Percentiles rank a stretch among this genome's conserved stretches.
Conservation (phyloP, 257 asterid genomes). For the Linaria vulgaris region DNA sequence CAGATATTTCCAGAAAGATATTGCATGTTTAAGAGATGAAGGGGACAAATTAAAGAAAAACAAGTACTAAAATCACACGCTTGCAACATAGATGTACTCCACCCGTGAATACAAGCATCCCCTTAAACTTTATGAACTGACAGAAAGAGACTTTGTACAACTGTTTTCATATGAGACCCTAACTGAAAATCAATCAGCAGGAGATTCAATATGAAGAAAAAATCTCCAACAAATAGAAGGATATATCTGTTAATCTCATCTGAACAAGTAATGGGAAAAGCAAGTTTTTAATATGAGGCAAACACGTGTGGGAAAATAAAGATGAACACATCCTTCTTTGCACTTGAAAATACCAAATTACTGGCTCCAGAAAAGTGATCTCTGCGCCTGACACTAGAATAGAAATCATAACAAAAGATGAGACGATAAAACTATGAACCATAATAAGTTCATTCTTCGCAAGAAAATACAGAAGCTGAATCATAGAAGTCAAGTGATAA, state of each 20-base stretch:
- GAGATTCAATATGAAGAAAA: not conserved
- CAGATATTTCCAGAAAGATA: not conserved
- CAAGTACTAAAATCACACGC: not conserved
- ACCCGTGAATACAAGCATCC: not conserved
- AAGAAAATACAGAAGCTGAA: too few species aligned
- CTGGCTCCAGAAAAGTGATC: not conserved
- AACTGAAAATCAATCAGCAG: not conserved
- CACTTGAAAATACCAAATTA: not conserved
- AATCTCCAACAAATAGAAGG: not conserved
- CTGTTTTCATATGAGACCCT: not conserved
- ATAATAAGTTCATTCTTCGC: too few species aligned
- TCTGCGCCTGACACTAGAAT: not conserved
- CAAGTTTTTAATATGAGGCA: too few species aligned
- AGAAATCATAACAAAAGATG: not conserved
- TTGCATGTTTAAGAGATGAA: not conserved
- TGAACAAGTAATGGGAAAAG: too few species aligned
- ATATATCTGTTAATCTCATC: too few species aligned
- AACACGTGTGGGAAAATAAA: not conserved
- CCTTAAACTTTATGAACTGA: not conserved
- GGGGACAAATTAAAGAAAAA: slow-evolving; percentile 10
- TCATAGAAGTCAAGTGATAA: too few species aligned
- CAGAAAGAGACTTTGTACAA: not conserved
- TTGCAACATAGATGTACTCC: not conserved
- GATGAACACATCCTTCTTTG: not conserved
- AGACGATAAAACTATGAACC: too few species aligned